Base-by-base conservation (phyloP, 306 rosid genomes). In the Cicer cuneatum region DNA sequence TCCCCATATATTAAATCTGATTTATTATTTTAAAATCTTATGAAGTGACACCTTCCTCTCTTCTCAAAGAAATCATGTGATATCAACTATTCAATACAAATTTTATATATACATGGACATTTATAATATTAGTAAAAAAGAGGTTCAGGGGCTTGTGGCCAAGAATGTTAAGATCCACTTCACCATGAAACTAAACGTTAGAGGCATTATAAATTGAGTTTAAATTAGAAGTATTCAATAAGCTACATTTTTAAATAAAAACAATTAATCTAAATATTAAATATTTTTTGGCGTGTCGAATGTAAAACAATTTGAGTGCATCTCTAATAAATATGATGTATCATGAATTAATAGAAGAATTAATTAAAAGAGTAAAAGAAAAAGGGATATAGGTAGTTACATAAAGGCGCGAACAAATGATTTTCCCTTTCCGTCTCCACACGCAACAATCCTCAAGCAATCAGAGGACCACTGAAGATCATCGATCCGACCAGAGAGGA, bases 351-450 rank as follows among this genome's bases (percentile, higher is more conserved):
- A 38, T 6, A 37, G n/a, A 35, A 10, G 1, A 52, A 8, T 13
- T 16, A 48, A 16, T 7, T 1, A 8, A 19, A 57, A 0, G 6
- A 9, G 18, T 3, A 16, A 8, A 11, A 39, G 69, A 49, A 15
- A 49, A 0, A 6, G 19, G 11, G 0, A 47, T 1, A 47, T 10
- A 52, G 52, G 19, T 7, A 68, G 83, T 81, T 66, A 95, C 99
- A 90, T 89, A 74, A 95, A 95, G 47, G 98, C 96, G 58, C 97
- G 96, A 47, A 92, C 98, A n/a, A 95, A 76, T n/a, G 98, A 95
- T 54, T 90, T 95, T 10, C 99, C 97, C 68, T 92, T 92, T 86
- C 96, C 98, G 1, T 95, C 99, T 0, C 98, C 98, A 48, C 89
- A 90, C 3, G 93, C 96, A 38, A 95, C 97, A 66, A 95, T 95